Conservation (phyloP, 768 basidiomycete species). For the Macrolepiota dolichaula region DNA sequence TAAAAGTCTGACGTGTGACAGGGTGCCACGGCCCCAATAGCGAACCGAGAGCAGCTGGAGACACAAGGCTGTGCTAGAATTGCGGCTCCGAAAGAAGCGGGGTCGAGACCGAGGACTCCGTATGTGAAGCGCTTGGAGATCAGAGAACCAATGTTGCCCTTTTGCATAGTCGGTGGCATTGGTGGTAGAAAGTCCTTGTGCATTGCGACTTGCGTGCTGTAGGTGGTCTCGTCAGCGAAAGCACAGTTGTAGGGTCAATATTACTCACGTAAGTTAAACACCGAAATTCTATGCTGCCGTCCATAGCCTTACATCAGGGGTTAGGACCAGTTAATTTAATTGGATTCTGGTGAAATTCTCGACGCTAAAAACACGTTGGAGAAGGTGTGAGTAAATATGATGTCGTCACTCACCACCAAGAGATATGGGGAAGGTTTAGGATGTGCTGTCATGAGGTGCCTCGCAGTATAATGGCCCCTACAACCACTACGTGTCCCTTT, state of each 20-base stretch:
- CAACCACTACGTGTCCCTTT: neutral
- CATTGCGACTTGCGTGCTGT: neutral
- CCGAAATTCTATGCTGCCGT: neutral
- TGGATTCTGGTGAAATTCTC: neutral
- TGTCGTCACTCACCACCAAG: neutral
- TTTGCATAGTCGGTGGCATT: neutral
- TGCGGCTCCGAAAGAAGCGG: slow-evolving; percentile 28
- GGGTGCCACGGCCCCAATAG: slow-evolving; percentile 3
- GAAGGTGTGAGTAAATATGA: neutral
- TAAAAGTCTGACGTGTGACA: slow-evolving; percentile 3
- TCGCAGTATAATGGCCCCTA: neutral
- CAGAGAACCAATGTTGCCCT: neutral
- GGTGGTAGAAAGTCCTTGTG: neutral
- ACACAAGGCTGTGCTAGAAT: slow-evolving; percentile 7
- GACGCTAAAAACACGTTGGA: slow-evolving; percentile 2
- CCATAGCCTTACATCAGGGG: neutral
- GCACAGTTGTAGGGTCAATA: neutral
- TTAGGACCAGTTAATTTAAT: neutral
- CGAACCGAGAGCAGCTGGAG: slow-evolving; percentile 8
- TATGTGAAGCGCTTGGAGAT: neutral
- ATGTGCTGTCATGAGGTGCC: neutral
- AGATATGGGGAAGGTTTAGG: neutral
- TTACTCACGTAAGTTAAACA: slow-evolving; percentile 8
- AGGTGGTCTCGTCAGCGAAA: neutral
- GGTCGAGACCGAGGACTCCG: neutral